Evolutionary conservation across 2,329 filamentous ascomycete species (phyloP), one percentile per base, ranked within the genome.

Genomic region (Claviceps fusiformis): DNA sequence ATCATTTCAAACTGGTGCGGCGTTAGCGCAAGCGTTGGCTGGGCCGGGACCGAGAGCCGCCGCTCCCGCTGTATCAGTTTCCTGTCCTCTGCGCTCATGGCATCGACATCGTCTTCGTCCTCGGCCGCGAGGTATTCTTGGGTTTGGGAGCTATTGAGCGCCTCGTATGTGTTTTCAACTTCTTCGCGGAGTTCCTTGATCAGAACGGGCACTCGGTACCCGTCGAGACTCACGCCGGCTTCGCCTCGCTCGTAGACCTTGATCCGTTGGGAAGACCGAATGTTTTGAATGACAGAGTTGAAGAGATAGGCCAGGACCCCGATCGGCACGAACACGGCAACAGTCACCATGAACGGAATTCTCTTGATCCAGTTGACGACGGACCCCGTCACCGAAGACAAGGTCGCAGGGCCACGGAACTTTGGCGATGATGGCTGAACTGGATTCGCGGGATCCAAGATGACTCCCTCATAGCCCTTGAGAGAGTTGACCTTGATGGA

Each of bases 1-100:
- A 95, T 87, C 81, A 95, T 95, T 51, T 80, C 77, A 66, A 95
- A 95, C 70, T 97, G 92, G 50, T 83, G 80, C 5, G 83, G 76
- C 0, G 87, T 84, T 54, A 97, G 72, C 0, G 90, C 90, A 54
- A 97, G 75, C 0, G 83, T 89, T 0, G 87, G 87, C 59, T 80
- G 78, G 4, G 77, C 71, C 1, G 73, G 67, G 2, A 67, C 64
- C 27, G 72, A 74, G 60, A 68, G 68, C 52, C 71, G 67, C 41
- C 73, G 63, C 61, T 75, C 73, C 47, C 62, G 69, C 51, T 62
- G 68, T 55, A 79, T 69, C 19, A 73, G 60, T 13, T 66, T 67
- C 31, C 72, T 64, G 50, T 76, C 73, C 56, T 73, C 67, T 7
- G 66, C 64, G 35, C 63, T 65, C 62, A 63, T 69, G 17, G 67